phyloP scores from a whole-genome alignment of 2,329 filamentous ascomycete species.

The Colletotrichum tofieldiae region DNA sequence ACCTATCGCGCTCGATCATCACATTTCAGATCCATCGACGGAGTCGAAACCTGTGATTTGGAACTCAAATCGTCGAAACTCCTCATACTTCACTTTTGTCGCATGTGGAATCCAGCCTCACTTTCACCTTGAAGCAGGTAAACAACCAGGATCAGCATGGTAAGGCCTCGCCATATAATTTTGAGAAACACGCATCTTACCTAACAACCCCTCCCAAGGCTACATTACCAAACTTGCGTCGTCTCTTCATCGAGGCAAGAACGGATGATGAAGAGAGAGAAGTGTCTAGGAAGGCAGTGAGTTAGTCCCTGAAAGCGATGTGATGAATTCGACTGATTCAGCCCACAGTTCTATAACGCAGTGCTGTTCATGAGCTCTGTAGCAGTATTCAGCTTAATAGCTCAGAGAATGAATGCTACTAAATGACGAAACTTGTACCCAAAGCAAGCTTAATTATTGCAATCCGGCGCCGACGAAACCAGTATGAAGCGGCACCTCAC shows the following conservation, averaged over 20 bases:
- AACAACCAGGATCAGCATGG: slow-evolving; percentile 31
- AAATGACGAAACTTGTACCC: slow-evolving; percentile 41
- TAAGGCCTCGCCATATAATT: slow-evolving; percentile 9
- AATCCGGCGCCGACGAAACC: background rate
- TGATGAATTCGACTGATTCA: background rate
- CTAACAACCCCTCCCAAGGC: slow-evolving; percentile 64
- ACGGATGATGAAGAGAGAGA: slow-evolving; percentile 95
- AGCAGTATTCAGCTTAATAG: slow-evolving; percentile 92
- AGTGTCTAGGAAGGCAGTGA: slow-evolving; percentile 92
- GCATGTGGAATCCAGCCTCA: too few relatives aligned
- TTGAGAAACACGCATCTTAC: background rate
- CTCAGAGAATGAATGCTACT: slow-evolving; percentile 82
- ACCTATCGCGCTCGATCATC: background rate
- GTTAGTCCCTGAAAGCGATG: slow-evolving; percentile 51
- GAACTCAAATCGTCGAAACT: background rate
- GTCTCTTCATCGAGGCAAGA: slow-evolving; percentile 94
- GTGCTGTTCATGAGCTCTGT: slow-evolving; percentile 97
- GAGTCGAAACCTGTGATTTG: background rate
- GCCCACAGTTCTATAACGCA: slow-evolving; percentile 92
- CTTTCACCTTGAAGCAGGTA: background rate
- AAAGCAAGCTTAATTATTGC: background rate
- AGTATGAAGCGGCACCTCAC: background rate
- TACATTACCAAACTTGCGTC: slow-evolving; percentile 92
- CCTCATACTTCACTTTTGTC: background rate
- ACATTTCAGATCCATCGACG: background rate